Evolutionary conservation across 2,329 filamentous ascomycete genomes (phyloP).

Genomic region (Dendrostoma leiphaemia): DNA sequence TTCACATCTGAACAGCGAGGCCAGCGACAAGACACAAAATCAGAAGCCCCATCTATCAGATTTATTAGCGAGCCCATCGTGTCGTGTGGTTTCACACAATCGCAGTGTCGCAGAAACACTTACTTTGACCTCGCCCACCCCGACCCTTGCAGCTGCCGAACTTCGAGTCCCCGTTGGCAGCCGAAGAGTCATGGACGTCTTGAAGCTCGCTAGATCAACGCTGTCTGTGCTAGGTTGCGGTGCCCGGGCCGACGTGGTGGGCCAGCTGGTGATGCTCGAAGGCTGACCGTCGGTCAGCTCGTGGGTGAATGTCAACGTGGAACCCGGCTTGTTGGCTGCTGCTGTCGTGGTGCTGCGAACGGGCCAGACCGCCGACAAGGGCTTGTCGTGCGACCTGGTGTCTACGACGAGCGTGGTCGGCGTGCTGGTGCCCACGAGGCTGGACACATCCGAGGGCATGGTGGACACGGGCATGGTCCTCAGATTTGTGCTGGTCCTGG

Average conservation of each 20-base stretch:
- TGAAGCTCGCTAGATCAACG: no score
- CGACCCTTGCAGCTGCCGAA: background rate
- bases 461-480: slow-evolving; percentile 6
- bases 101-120: background rate
- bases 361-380: background rate
- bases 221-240: no score
- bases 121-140: slow-evolving; percentile 10
- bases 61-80: background rate
- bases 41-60: slow-evolving; percentile 3
- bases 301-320: background rate
- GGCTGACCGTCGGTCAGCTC: background rate
- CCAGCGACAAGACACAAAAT: slow-evolving; percentile 5
- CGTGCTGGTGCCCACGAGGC: slow-evolving; percentile 2
- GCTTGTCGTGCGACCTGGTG: background rate
- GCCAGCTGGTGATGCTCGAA: background rate
- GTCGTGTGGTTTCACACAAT: background rate
- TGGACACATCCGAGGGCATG: slow-evolving; percentile 12
- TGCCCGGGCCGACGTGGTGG: no score
- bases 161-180: no score
- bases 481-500: background rate
- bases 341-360: background rate
- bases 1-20: background rate
- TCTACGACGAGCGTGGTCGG: slow-evolving; percentile 12
- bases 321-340: background rate
- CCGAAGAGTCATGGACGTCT: no score